A percentile compares a stretch with the other conserved stretches of the same genome.
phyloP scores from a whole-genome alignment of 352 stramenopile genomes.

The Blastocystis sp. region DNA sequence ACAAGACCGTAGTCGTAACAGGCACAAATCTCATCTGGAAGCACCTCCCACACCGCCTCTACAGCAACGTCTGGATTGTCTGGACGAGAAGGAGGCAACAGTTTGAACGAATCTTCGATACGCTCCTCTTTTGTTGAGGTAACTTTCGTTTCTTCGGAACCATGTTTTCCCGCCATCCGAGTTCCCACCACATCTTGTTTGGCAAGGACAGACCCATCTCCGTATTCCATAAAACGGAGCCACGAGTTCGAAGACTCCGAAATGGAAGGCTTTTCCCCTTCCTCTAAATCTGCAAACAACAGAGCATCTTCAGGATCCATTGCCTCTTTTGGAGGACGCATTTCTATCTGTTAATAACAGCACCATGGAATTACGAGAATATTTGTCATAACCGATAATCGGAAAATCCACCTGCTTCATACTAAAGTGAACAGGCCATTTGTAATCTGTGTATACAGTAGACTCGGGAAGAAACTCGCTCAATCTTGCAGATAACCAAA shows the following conservation, averaged over 20 bases:
- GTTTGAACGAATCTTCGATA: background rate
- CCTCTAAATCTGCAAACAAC: background rate
- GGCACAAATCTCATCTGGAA: background rate
- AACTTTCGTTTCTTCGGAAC: background rate
- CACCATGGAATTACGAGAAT: background rate
- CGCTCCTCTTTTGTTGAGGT: background rate
- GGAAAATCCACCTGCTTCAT: constrained; percentile 14
- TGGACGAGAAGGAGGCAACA: background rate
- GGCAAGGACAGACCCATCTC: background rate
- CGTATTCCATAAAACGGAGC: constrained; percentile 49
- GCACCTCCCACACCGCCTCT: constrained; percentile 9
- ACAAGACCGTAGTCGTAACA: constrained; percentile 26
- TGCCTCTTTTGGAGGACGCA: background rate
- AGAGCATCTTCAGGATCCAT: background rate
- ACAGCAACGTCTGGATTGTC: background rate
- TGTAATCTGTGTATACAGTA: constrained; percentile 10
- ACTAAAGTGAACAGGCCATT: constrained; percentile 34
- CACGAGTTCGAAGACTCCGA: background rate
- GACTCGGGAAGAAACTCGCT: constrained; percentile 17
- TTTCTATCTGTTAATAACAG: background rate
- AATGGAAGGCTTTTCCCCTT: background rate
- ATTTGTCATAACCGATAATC: constrained; percentile 36
- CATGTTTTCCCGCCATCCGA: no score
- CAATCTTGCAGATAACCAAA: background rate
- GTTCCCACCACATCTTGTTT: background rate